These are phyloP conservation scores for Prunus salicina DNA, from an alignment of 306 rosid genomes.

Conservation along the genomic window DNA sequence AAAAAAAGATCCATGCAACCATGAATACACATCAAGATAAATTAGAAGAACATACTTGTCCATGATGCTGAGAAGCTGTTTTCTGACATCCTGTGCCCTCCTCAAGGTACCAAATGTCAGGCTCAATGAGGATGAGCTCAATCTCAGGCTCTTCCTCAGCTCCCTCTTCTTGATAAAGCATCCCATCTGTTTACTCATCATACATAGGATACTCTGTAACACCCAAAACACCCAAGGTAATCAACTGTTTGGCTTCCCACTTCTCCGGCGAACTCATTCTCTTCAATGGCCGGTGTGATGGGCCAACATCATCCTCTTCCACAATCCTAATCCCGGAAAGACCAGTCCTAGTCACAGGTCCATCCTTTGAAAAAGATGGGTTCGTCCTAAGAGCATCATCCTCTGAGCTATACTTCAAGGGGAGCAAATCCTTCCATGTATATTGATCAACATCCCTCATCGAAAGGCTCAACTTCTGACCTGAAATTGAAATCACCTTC, in stretches of 20 bases:
- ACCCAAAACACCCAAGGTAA: background rate
- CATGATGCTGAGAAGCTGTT: constrained; percentile 1
- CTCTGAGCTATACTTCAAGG: background rate
- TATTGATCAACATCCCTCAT: constrained; percentile 1
- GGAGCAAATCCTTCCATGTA: constrained; percentile 1
- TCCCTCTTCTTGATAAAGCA: background rate
- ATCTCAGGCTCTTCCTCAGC: constrained; percentile 3
- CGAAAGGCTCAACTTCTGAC: background rate
- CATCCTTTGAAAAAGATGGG: background rate
- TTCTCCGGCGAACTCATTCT: background rate
- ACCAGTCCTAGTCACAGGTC: background rate
- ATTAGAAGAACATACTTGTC: constrained; percentile 24
- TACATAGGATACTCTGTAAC: background rate
- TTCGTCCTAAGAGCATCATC: background rate
- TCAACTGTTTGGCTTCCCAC: background rate
- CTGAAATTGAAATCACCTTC: background rate
- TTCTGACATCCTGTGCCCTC: constrained; percentile 8
- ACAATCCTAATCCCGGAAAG: background rate
- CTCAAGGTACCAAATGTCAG: too few species aligned
- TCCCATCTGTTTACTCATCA: background rate
- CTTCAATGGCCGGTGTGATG: background rate
- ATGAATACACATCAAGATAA: background rate
- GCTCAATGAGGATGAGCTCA: too few species aligned
- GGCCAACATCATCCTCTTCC: background rate
- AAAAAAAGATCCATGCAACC: background rate